Evolutionary conservation across 2,329 filamentous ascomycete genomes (phyloP), one percentile per base, ranked within the genome.

Genomic region (Coniella lustricola): DNA sequence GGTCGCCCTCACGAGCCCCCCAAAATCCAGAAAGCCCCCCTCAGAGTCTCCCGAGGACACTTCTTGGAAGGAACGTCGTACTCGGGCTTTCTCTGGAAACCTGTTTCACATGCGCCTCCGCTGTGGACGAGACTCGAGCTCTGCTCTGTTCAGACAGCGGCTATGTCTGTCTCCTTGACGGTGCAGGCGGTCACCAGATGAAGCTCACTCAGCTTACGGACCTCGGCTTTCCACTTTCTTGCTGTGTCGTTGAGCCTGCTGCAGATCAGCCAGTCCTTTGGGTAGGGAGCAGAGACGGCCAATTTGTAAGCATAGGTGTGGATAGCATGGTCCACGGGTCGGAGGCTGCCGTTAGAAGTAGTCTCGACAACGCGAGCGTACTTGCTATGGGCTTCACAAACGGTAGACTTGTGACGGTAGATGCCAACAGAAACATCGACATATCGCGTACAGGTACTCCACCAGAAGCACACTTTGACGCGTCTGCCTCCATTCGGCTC

Each of bases 111-210:
- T 88, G 86, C 54, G 82, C 89, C 4, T 79, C 82, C 14, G 72
- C 79, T 14, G 77, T 95, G 31, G 83, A 85, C 33, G 80, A 87
- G 32, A 77, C 76, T 36, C 85, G 83, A 58, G 85, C 90, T 16
- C 77, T 97, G 35, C 73, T 97, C 36, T 93, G 89, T 67, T 87
- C 91, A 3, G 90, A 96, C 60, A 79, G 81, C 50, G 93, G 93
- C 22, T 85, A 94, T 60, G 73, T 98, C n/a, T 97, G 91, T 64
- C 71, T 95, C 25, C 72, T 96, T 29, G 86, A 96, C 54, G 87
- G 95, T 56, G 78, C 76, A 29, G 81, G 79, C 44, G 83, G 82
- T 53, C 10, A 5, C 5, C 79, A 82, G 53, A 85, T 86, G 64
- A 87, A 81, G 56, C 70, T 96, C 41, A 72, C 75, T 37, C 81